These are phyloP conservation scores for Phytophthora melonis DNA, from an alignment of 352 stramenopile species.

Conservation along the genomic window DNA sequence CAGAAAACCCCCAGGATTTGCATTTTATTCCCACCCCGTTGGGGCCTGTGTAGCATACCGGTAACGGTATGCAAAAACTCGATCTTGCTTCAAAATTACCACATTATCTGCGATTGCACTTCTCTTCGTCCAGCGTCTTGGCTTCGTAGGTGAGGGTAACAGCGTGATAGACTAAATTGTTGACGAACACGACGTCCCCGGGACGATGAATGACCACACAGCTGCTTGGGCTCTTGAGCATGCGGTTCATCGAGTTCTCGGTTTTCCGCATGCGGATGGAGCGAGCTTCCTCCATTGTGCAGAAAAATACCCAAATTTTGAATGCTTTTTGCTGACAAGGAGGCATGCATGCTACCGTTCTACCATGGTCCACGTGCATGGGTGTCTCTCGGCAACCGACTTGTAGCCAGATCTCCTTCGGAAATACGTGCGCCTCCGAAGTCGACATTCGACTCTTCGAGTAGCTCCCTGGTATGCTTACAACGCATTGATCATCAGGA, in stretches of 20 bases:
- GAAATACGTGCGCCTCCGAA: not conserved
- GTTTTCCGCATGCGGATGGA: not conserved
- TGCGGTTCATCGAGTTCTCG: not conserved
- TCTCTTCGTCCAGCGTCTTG: too few relatives aligned
- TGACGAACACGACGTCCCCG: too few relatives aligned
- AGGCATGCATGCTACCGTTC: not conserved
- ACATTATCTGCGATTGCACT: too few relatives aligned
- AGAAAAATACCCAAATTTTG: not conserved
- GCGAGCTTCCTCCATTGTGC: not conserved
- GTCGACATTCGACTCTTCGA: not conserved
- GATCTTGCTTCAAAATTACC: too few relatives aligned
- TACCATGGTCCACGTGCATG: not conserved
- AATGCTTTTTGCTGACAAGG: not conserved
- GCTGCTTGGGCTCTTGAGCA: too few relatives aligned
- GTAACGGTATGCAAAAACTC: not conserved
- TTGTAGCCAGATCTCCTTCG: too few relatives aligned
- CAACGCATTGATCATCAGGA: not conserved
- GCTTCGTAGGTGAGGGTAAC: too few relatives aligned
- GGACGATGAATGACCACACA: too few relatives aligned
- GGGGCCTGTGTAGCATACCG: not conserved
- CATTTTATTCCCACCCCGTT: too few relatives aligned
- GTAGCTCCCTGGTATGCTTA: not conserved
- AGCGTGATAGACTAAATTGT: too few relatives aligned
- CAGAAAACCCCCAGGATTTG: too few relatives aligned
- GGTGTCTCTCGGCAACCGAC: not conserved